phyloP scores from a whole-genome alignment of 2,329 filamentous ascomycete species.

The Setomelanomma holmii region DNA sequence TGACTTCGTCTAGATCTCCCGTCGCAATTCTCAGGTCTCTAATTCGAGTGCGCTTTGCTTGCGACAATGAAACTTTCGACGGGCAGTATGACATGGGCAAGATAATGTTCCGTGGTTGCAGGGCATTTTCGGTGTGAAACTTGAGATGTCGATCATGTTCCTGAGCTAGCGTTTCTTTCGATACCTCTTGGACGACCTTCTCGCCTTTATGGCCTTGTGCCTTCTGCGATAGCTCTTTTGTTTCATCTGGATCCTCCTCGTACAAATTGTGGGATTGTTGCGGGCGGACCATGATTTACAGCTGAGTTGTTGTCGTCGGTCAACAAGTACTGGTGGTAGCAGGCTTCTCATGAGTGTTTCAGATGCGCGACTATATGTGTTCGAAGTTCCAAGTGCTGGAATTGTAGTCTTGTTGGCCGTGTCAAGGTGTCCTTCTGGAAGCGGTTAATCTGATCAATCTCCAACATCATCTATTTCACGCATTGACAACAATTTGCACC shows the following conservation, averaged over 20 bases:
- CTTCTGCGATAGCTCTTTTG: conserved; percentile 21
- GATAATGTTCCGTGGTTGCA: conserved; percentile 22
- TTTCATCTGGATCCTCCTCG: conserved; percentile 26
- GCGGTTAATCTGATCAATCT: conserved; percentile 26
- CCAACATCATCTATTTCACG: conserved; percentile 20
- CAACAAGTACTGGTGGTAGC: no score
- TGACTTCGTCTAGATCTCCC: conserved; percentile 10
- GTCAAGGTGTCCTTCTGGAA: conserved; percentile 29
- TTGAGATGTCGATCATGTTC: conserved; percentile 23
- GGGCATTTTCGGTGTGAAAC: conserved; percentile 17
- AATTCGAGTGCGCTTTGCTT: conserved; percentile 10
- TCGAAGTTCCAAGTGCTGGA: no score
- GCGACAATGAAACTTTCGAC: conserved; percentile 10
- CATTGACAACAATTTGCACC: neutral
- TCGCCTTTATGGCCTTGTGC: conserved; percentile 5
- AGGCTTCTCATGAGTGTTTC: no score
- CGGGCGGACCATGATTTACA: conserved; percentile 14
- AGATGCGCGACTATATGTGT: no score
- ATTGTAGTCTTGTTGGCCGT: neutral
- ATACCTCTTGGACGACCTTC: conserved; percentile 5
- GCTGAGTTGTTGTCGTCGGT: no score
- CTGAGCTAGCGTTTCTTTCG: conserved; percentile 16
- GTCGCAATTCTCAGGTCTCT: conserved; percentile 13
- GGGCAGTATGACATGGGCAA: conserved; percentile 30
- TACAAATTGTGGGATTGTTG: conserved; percentile 20